These are phyloP conservation scores for Coniferiporia weirii DNA, from an alignment of 1,284 basidiomycete genomes.

Conservation along the genomic window DNA sequence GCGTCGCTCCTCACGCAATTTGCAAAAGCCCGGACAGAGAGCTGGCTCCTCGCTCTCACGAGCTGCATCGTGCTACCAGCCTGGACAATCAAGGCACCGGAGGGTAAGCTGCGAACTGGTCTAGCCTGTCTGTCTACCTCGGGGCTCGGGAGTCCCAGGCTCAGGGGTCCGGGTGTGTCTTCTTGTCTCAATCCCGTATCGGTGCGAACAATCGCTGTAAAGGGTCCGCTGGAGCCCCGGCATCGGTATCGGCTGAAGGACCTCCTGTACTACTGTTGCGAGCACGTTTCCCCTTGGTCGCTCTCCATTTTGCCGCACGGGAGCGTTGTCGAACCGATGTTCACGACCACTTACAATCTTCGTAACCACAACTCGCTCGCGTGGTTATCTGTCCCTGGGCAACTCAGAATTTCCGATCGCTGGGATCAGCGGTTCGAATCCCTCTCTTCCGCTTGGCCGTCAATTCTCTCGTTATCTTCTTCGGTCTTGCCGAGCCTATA, in stretches of 20 bases:
- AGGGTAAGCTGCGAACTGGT: not conserved
- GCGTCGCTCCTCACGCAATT: no score
- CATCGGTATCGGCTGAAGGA: not conserved
- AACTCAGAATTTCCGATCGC: not conserved
- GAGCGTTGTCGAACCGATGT: not conserved
- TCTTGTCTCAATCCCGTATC: not conserved
- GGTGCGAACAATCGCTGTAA: not conserved
- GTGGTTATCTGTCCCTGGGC: not conserved
- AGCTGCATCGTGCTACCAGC: not conserved
- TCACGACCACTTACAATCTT: not conserved
- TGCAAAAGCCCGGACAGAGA: not conserved
- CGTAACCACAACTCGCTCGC: not conserved
- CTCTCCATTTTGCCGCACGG: no score
- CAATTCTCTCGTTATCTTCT: not conserved
- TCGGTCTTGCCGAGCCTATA: not conserved
- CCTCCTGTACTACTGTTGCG: not conserved
- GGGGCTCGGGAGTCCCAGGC: not conserved
- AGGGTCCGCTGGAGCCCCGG: not conserved
- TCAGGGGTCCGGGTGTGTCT: not conserved
- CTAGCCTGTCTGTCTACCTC: not conserved
- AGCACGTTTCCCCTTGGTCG: no score
- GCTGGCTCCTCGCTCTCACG: not conserved
- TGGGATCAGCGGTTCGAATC: not conserved
- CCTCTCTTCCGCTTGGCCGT: not conserved
- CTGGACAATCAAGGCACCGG: not conserved